phyloP scores from a whole-genome alignment of 179 eudicot species.

The Beta macrorhiza region DNA sequence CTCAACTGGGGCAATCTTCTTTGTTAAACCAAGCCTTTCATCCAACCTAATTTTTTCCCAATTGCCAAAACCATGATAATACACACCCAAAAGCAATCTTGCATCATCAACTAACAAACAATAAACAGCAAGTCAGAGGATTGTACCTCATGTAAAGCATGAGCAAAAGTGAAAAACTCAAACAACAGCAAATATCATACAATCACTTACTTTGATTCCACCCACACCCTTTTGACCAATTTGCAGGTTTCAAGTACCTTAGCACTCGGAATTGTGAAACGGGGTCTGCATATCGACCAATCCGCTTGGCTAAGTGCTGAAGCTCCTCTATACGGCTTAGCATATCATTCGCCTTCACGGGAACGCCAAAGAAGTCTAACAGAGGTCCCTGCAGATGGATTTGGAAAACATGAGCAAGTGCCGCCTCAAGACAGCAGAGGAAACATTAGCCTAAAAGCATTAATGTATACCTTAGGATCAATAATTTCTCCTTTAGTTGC shows the following conservation, averaged over 20 bases:
- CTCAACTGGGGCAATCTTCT: conserved; percentile 98
- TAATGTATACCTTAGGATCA: conserved; percentile 66
- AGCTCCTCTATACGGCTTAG: conserved; percentile 88
- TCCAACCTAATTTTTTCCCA: conserved; percentile 97
- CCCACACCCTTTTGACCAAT: conserved; percentile 99
- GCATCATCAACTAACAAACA: conserved; percentile 84
- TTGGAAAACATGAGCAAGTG: conserved; percentile 21
- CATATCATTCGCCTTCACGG: conserved; percentile 91
- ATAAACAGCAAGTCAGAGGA: conserved; percentile 22
- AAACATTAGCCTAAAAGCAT: background rate
- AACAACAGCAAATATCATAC: background rate
- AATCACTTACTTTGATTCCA: conserved; percentile 91
- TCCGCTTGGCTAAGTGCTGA: conserved; percentile 85
- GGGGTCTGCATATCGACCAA: conserved; percentile 72
- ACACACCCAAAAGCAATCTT: conserved; percentile 87
- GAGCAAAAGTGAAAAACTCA: background rate
- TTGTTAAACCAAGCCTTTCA: conserved; percentile 75
- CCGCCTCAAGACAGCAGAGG: background rate
- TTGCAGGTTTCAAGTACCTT: conserved; percentile 85
- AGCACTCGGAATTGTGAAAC: conserved; percentile 80
- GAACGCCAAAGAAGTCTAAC: conserved; percentile 94
- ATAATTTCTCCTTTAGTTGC: conserved; percentile 59
- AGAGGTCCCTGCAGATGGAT: conserved; percentile 66
- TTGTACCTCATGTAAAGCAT: background rate
- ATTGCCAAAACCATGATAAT: conserved; percentile 97